Percentiles rank a stretch among this genome's conserved stretches.
Conservation (phyloP, 257 asterid genomes). For the Gynochthodes officinalis region DNA sequence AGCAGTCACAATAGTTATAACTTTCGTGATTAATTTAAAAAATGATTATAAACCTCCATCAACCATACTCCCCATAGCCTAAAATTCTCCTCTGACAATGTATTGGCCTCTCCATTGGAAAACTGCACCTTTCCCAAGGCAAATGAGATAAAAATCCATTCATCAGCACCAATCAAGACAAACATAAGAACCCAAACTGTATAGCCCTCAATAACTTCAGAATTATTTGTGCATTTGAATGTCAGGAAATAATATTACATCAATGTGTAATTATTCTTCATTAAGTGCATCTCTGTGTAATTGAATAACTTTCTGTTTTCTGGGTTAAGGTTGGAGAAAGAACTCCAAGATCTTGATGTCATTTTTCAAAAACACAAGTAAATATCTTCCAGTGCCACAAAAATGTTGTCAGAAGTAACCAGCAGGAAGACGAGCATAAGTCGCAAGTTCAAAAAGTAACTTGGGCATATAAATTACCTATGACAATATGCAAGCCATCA, state of each 20-base stretch:
- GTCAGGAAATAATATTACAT: neutral
- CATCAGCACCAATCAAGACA: no score
- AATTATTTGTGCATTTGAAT: neutral
- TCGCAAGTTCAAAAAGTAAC: neutral
- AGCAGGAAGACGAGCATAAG: neutral
- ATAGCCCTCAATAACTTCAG: no score
- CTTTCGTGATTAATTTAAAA: neutral
- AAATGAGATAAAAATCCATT: neutral
- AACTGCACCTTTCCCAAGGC: neutral
- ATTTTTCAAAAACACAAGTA: neutral
- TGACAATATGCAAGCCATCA: constrained; percentile 9
- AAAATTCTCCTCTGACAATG: neutral
- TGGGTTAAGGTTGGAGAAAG: neutral
- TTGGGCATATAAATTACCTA: constrained; percentile 10
- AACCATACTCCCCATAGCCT: neutral
- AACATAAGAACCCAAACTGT: no score
- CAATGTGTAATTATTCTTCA: neutral
- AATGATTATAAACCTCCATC: neutral
- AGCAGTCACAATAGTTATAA: neutral
- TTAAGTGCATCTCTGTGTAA: neutral
- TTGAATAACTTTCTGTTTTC: no score
- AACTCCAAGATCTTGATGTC: neutral
- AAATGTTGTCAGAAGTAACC: neutral
- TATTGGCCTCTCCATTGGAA: neutral
- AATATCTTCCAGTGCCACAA: neutral